A percentile compares a stretch with the other conserved stretches of the same genome.
Conservation (phyloP, 2,329 filamentous ascomycete species). For the Venturia carpophila region DNA sequence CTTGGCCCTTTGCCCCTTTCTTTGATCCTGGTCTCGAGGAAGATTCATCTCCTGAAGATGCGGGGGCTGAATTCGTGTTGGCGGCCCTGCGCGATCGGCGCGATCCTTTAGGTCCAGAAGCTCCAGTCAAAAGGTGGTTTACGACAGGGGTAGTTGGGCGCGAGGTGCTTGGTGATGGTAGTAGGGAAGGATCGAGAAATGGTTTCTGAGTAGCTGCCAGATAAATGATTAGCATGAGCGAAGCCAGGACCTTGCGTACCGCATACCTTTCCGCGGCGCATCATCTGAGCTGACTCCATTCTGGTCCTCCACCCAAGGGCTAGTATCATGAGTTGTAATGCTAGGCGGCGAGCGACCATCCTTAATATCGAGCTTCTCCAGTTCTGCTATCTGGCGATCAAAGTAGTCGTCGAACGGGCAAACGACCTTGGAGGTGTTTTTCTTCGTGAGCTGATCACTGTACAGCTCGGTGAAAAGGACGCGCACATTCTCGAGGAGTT, state of each 20-base stretch:
- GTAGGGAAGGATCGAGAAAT: slow-evolving; percentile 42
- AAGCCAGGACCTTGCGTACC: not conserved
- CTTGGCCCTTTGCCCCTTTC: slow-evolving; percentile 38
- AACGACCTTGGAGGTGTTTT: slow-evolving; percentile 68
- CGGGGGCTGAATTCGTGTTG: slow-evolving; percentile 47
- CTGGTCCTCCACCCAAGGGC: slow-evolving; percentile 41
- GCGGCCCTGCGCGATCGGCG: slow-evolving; percentile 67
- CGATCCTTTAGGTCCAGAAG: slow-evolving; percentile 59
- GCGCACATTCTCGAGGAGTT: slow-evolving; percentile 89
- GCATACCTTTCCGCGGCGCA: slow-evolving; percentile 17
- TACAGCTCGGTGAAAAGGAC: slow-evolving; percentile 89
- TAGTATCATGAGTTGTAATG: slow-evolving; percentile 42
- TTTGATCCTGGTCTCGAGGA: slow-evolving; percentile 30
- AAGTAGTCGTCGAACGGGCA: slow-evolving; percentile 90
- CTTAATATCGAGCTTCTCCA: slow-evolving; percentile 51
- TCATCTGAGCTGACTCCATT: slow-evolving; percentile 29
- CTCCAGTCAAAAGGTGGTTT: slow-evolving; percentile 58
- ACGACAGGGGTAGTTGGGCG: slow-evolving; percentile 67
- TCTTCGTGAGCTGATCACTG: slow-evolving; percentile 74
- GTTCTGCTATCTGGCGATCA: slow-evolving; percentile 79
- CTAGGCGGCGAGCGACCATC: slow-evolving; percentile 23
- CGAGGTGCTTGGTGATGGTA: slow-evolving; percentile 65
- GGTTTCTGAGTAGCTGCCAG: slow-evolving; percentile 25
- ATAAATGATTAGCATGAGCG: slow-evolving; percentile 22
- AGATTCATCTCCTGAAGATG: slow-evolving; percentile 78